Evolutionary conservation across 768 basidiomycete genomes (phyloP), one percentile per base, ranked within the genome.

Genomic region (Lactarius akahatsu): DNA sequence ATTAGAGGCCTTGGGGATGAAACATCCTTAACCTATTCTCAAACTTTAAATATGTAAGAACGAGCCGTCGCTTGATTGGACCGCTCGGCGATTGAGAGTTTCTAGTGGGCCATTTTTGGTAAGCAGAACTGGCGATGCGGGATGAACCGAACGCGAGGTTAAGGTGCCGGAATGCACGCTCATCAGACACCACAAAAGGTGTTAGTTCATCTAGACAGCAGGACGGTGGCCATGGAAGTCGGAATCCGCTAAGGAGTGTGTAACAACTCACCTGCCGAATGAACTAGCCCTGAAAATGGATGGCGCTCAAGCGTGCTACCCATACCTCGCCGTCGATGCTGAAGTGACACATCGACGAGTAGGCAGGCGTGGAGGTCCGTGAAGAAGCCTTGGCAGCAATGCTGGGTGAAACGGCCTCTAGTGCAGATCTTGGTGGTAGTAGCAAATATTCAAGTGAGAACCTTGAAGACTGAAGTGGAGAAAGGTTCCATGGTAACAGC

Each of bases 211-310:
- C 83, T 85, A 88, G 85, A 90, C 88, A 90, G 87, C 88, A 88
- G 87, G 86, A 88, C 84, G 85, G 87, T 89, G 87, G 86, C 85
- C 87, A 89, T 88, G 86, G 87, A 89, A 88, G 87, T 88, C 85
- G 83, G 84, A 88, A 88, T 78, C 87, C 85, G 85, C 87, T 88
- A 88, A 88, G 87, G 86, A 88, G 86, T 88, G 86, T 88, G 86
- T 87, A 87, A 88, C 86, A 88, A 89, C 87, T 89, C 86, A 89
- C 87, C 88, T 88, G 88, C 88, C 85, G 86, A 90, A 90, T 87
- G 84, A 88, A 89, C 87, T 89, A 87, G 87, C 88, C 88, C 86
- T 89, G 85, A 89, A 89, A 89, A 89, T 89, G 87, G 88, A 89
- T 89, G 88, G 88, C 87, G 87, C 88, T 90, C 83, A 88, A 89